Evolutionary conservation across 371 early-diverging fungal genomes (phyloP), one percentile per base, ranked within the genome.

Genomic region (Dichotomocladium elegans): DNA sequence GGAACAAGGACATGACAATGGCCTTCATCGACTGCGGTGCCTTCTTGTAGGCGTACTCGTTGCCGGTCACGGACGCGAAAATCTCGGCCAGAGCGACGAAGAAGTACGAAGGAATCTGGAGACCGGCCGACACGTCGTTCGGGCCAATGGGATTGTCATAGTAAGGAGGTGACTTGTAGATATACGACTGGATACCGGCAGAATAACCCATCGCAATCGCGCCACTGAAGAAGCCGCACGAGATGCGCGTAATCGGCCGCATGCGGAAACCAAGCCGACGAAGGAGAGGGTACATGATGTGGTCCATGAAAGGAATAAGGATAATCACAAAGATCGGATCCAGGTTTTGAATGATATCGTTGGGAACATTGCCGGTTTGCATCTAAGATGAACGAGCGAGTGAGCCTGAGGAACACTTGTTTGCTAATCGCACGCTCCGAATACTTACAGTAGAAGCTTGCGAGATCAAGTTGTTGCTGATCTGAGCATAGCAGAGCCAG

Each of bases 401-500:
- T n/a, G n/a, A n/a, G n/a, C n/a, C n/a, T n/a, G n/a, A n/a, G n/a
- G n/a, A n/a, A n/a, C 37, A 37, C 37, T 15, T 37, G 15, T 15
- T 6, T 34, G 17, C 6, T 71, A 51, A 78, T 76, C 64, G 86
- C 56, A 71, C 81, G 61, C 30, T 82, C 57, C 86, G 86, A 73
- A 61, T 62, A 40, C 50, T 50, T 51, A 53, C 45, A 53, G 80
- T 82, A 34, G 55, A 27, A 15, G 83, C 87, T 73, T 82, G 83
- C 47, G 83, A 85, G 37, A 90, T 65, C 63, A 91, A 70, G 66
- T 88, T 89, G 70, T 83, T 85, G 49, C 71, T 71, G 78, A 90
- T 87, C 70, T 91, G 87, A 43, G 66, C 60, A 68, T 89, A 89
- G 57, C 84, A 77, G 21, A 86, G 79, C 92, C 92, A 91, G 77